Percentiles rank a stretch among this genome's conserved stretches.
Conservation (phyloP, 768 basidiomycete species). For the Pleurotus ostreatus region DNA sequence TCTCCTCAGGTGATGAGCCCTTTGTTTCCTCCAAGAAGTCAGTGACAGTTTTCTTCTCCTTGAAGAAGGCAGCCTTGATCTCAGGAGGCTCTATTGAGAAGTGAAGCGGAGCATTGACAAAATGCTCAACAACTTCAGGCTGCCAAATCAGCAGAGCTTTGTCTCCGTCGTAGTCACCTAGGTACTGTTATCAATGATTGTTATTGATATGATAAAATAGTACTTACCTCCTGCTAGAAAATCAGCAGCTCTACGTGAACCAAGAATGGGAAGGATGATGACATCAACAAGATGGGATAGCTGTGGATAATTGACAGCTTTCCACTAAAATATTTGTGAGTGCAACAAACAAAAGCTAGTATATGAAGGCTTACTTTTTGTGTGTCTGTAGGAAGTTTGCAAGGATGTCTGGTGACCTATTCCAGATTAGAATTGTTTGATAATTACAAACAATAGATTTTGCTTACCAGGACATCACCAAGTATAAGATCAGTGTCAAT, state of each 20-base stretch:
- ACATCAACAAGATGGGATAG: constrained; percentile 52
- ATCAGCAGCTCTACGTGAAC: constrained; percentile 53
- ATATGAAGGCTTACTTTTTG: constrained; percentile 43
- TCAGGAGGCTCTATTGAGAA: constrained; percentile 47
- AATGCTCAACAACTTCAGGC: constrained; percentile 47
- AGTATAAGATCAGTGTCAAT: constrained; percentile 43
- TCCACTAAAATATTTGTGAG: constrained; percentile 34
- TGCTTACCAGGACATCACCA: constrained; percentile 53
- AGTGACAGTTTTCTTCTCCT: constrained; percentile 38
- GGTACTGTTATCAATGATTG: not conserved
- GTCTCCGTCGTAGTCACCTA: constrained; percentile 74
- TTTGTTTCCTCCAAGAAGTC: constrained; percentile 33
- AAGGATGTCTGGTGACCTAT: constrained; percentile 63
- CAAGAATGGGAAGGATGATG: constrained; percentile 53
- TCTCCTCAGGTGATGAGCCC: constrained; percentile 15
- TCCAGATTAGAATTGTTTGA: not conserved
- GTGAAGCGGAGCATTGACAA: constrained; percentile 46
- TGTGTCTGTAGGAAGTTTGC: constrained; percentile 64
- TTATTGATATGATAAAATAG: not conserved
- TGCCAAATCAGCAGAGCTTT: constrained; percentile 57
- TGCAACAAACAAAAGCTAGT: not conserved
- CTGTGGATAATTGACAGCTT: constrained; percentile 47
- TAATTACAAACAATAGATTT: not conserved
- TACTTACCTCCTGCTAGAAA: constrained; percentile 57
- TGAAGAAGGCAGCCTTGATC: constrained; percentile 36